Base-by-base conservation (phyloP, 495 filamentous ascomycete species). In the Annulohypoxylon bovei region DNA sequence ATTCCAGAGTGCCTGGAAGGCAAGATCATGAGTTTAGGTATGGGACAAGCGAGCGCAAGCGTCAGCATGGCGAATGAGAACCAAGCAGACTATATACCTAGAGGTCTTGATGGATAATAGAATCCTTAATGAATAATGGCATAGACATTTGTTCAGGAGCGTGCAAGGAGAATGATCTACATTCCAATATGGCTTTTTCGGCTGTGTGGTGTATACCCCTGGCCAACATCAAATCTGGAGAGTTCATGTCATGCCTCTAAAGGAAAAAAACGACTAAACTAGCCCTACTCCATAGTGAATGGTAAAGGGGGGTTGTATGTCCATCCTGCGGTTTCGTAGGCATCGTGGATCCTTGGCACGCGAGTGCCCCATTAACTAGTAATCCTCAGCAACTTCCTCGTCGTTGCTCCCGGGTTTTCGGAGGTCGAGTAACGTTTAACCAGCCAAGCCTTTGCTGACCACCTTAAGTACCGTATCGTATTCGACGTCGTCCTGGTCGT, bases 401-500 rank as follows among this genome's bases (percentile, higher is more conserved):
- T 39, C 40, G 69, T 37, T 55, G 65, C 54, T 64, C 69, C 63
- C 57, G 22, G 53, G 46, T 42, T 54, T 68, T 55, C n/a, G 3
- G 12, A 40, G 28, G 33, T 23, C 11, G 9, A 14, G 14, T 52
- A 12, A 50, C 46, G 37, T 62, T 76, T 81, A 79, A 47, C 74
- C 75, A 52, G 84, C 84, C 42, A 82, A 68, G 58, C 91, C 91
- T 87, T 93, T 94, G 88, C 89, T 92, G 81, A 94, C 91, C 62
- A 90, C 88, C 79, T 83, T 84, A 72, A 97, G 84, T 73, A 98
- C 83, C 65, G 86, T 86, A 70, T 92, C 90, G 81, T 88, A 92
- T 82, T 96, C 93, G 74, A 98, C 91, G 74, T 97, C 96, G 78
- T 91, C 89, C 73, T 85, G 85, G 79, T 97, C 93, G 81, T 97